phyloP scores from a whole-genome alignment of 2,329 filamentous ascomycete species.

The Fusarium oxysporum region DNA sequence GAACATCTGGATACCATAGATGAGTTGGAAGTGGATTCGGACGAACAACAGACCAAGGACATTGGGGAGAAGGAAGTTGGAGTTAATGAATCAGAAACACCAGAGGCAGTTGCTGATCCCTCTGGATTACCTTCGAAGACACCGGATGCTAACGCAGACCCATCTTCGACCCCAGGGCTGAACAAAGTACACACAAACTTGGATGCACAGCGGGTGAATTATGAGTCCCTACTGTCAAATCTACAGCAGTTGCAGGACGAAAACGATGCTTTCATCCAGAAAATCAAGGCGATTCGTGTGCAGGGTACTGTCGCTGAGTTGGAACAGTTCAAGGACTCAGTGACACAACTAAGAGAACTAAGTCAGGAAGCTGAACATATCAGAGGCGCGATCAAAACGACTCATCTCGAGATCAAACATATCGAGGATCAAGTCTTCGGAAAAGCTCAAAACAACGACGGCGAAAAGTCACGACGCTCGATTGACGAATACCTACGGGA shows the following conservation, averaged over 20 bases:
- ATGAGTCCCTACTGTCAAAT: conserved; percentile 50
- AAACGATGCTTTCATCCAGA: conserved; percentile 46
- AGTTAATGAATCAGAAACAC: not conserved
- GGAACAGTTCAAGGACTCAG: conserved; percentile 42
- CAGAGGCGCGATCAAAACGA: conserved; percentile 50
- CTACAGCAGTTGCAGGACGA: conserved; percentile 49
- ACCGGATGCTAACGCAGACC: not conserved
- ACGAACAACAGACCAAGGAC: conserved; percentile 39
- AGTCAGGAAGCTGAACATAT: conserved; percentile 50
- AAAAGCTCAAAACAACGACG: conserved; percentile 23
- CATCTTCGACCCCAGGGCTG: not conserved
- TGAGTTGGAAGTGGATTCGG: conserved; percentile 43
- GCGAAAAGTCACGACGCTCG: conserved; percentile 38
- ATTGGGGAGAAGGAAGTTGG: conserved; percentile 11
- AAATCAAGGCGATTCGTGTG: conserved; percentile 47
- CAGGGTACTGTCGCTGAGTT: conserved; percentile 41
- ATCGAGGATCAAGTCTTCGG: conserved; percentile 44
- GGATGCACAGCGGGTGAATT: conserved; percentile 49
- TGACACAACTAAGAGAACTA: conserved; percentile 46
- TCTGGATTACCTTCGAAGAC: not conserved
- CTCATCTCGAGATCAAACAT: conserved; percentile 54
- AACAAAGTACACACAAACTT: conserved; percentile 33
- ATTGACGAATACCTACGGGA: conserved; percentile 66
- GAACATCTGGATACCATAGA: conserved; percentile 51
- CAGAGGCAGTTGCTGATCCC: not conserved